These are phyloP conservation scores for Nemania abortiva DNA, from an alignment of 2,329 filamentous ascomycete genomes.

Conservation along the genomic window DNA sequence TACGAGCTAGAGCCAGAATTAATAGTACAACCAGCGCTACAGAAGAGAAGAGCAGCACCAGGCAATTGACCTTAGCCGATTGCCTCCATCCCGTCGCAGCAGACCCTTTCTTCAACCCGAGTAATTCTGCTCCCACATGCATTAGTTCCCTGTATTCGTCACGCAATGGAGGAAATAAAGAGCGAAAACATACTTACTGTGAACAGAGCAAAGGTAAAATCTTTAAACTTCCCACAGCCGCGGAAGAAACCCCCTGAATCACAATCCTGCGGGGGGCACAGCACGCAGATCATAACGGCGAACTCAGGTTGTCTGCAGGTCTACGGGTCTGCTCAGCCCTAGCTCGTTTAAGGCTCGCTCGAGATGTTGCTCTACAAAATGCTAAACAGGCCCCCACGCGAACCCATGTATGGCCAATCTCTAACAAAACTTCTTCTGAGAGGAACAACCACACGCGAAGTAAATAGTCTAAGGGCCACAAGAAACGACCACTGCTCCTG, in stretches of 20 bases:
- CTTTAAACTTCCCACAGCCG: too few relatives aligned
- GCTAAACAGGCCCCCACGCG: too few relatives aligned
- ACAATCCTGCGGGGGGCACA: neutral
- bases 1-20: slow-evolving; percentile 25
- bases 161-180: too few relatives aligned
- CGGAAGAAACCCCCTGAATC: neutral
- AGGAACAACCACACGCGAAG: too few relatives aligned
- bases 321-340: neutral
- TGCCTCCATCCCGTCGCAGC: slow-evolving; percentile 38
- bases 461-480: too few relatives aligned
- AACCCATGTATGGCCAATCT: too few relatives aligned
- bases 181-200: too few relatives aligned
- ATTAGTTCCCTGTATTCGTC: neutral
- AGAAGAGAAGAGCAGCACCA: slow-evolving; percentile 39
- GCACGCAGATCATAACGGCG: neutral
- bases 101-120: neutral
- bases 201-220: neutral
- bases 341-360: neutral
- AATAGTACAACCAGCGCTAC: slow-evolving; percentile 27
- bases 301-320: neutral
- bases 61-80: slow-evolving; percentile 43
- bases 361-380: too few relatives aligned
- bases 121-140: neutral
- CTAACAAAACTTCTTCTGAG: too few relatives aligned
- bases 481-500: too few relatives aligned